Base-by-base conservation (phyloP, 371 early-diverging fungal species). In the Mortierella sp. region DNA sequence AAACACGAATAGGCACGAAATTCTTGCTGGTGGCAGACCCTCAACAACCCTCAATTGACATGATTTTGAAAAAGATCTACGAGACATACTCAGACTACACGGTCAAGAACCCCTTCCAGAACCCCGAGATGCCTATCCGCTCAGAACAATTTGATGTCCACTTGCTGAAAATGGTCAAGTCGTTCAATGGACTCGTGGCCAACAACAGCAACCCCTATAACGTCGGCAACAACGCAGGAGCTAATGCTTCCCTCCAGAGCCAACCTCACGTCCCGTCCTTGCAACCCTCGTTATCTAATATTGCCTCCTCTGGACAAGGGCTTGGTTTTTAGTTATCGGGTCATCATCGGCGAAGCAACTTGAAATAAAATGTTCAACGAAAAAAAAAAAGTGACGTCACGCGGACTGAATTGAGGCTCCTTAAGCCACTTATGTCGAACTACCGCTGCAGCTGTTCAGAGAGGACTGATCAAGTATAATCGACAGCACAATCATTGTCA, bases 21-120 rank as follows among this genome's bases (percentile, higher is more conserved):
- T 97, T 99, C 87, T 89, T 99, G 32, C 88, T 99, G 11, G 90
- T 97, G 27, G 94, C 98, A 4, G 97, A 96, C 79, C 94, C 96
- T 10, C 84, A 90, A 27, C 96, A 96, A 65, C 88, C 89, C 38
- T 93, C 91, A 74, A 92, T 95, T n/a, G 96, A 97, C 43, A 85
- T 88, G 1, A 88, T 93, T 12, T 90, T 97, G 92, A 90, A 92
- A 51, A 93, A 90, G 77, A 92, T 98, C 18, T 98, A 99, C 79
- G 95, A 95, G 75, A 88, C 96, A 10, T 99, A 99, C 88, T 93
- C 97, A 76, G 98, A 99, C 87, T 99, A 95, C 88, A 99, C 97
- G 44, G 97, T 99, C 95, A 99, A 99, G 91, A 99, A 99, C 86
- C 99, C 99, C 43, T 99, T 99, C 88, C 97, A 99, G 91, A 97